Conservation (phyloP, 169 alveolate genomes). For the Cryptosporidium canis region DNA sequence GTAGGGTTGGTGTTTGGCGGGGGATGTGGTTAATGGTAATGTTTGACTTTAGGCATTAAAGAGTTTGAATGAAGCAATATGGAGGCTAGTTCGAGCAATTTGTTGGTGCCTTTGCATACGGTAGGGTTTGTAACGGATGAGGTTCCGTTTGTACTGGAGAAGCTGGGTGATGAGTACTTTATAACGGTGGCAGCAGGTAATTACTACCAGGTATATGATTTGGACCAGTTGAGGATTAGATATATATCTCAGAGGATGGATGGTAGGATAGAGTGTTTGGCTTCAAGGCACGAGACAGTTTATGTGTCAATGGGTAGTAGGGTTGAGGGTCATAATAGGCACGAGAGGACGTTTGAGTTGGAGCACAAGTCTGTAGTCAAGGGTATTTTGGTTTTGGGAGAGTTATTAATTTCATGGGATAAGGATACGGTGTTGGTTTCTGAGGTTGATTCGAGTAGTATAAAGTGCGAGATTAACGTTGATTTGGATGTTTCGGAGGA, state of each 20-base stretch:
- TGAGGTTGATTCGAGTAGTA: background rate
- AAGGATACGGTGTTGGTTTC: background rate
- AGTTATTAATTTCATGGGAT: conserved; percentile 51
- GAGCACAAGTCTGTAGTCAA: conserved; percentile 9
- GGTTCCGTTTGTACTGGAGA: conserved; percentile 38
- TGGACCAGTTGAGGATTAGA: conserved; percentile 56
- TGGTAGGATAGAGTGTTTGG: background rate
- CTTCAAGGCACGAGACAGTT: conserved; percentile 32
- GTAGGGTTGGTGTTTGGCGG: background rate
- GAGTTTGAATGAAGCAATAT: background rate
- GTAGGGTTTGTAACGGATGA: conserved; percentile 60
- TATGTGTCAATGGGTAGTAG: conserved; percentile 50
- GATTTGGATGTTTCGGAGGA: conserved; percentile 31
- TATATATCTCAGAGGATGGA: conserved; percentile 45
- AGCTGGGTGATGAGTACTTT: conserved; percentile 63
- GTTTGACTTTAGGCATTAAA: background rate
- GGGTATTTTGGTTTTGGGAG: conserved; percentile 60
- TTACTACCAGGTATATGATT: conserved; percentile 54
- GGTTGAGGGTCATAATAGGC: conserved; percentile 37
- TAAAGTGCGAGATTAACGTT: background rate
- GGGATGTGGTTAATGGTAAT: background rate
- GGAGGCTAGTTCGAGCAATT: conserved; percentile 45
- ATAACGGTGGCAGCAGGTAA: conserved; percentile 42
- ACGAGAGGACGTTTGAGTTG: conserved; percentile 41
- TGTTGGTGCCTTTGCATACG: conserved; percentile 58